Percentiles rank a stretch among this genome's conserved stretches.
phyloP scores from a whole-genome alignment of 1,284 basidiomycete genomes.

The Wolfiporia cocos region DNA sequence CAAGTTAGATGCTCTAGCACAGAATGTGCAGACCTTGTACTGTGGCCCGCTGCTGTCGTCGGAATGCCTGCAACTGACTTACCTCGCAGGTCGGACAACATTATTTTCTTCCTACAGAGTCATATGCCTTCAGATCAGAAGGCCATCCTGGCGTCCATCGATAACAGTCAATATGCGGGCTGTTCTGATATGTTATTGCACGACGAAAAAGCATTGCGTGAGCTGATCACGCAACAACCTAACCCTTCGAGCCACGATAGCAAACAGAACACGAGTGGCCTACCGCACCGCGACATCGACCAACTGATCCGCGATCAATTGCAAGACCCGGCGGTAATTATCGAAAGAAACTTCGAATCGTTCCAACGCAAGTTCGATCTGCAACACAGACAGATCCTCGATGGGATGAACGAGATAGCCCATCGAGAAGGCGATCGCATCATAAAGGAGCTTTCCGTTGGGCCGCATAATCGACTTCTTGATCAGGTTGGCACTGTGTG shows the following conservation, averaged over 20 bases:
- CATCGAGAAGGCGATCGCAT: not conserved
- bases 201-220: not conserved
- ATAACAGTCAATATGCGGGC: too few relatives aligned
- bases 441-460: not conserved
- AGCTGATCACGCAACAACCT: not conserved
- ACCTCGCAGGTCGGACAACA: too few relatives aligned
- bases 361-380: constrained; percentile 10
- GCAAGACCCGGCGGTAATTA: not conserved
- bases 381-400: constrained; percentile 1
- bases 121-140: too few relatives aligned
- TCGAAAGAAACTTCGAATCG: constrained; percentile 2
- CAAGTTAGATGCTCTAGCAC: too few relatives aligned
- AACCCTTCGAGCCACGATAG: not conserved
- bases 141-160: too few relatives aligned
- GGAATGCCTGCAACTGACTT: too few relatives aligned
- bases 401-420: not conserved
- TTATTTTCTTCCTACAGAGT: too few relatives aligned
- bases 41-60: too few relatives aligned
- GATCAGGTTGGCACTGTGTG: too few relatives aligned
- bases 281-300: not conserved
- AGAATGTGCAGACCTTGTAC: too few relatives aligned
- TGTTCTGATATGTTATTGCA: not conserved
- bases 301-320: not conserved
- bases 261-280: too few relatives aligned
- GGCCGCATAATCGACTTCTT: not conserved